Evolutionary conservation across 139 green algal species (phyloP).

Genomic region (Choricystis sp.): DNA sequence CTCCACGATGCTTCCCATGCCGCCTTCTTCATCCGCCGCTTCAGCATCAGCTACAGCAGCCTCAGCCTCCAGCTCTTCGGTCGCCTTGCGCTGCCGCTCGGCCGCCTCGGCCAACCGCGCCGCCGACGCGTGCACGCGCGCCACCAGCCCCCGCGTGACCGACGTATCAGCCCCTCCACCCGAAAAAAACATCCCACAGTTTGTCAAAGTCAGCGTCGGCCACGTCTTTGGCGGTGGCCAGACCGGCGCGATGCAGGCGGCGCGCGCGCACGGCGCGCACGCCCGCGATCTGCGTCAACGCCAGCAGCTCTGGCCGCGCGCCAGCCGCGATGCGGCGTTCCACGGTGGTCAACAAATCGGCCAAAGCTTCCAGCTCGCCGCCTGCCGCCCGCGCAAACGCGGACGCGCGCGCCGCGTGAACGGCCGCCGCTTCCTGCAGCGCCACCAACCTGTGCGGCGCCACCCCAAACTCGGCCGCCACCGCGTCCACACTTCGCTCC

Average conservation of each 20-base stretch:
- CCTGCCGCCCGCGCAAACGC: neutral
- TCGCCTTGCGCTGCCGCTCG: too few species aligned
- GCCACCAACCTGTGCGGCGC: neutral
- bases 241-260: neutral
- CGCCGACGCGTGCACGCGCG: too few species aligned
- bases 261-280: constrained; percentile 1
- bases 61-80: too few species aligned
- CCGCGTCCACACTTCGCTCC: neutral
- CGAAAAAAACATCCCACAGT: neutral
- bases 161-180: too few species aligned
- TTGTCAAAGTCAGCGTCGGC: neutral
- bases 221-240: constrained; percentile 2
- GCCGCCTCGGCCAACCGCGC: too few species aligned
- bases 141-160: too few species aligned
- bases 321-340: neutral
- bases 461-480: neutral
- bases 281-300: constrained; percentile 2
- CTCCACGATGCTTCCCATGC: too few species aligned
- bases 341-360: neutral
- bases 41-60: too few species aligned
- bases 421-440: neutral
- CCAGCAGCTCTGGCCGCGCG: constrained; percentile 1
- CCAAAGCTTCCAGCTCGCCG: neutral
- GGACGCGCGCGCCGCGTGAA: too few species aligned
- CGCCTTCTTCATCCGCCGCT: too few species aligned